Base-by-base conservation (phyloP, 257 asterid genomes). In the Eucommia ulmoides region DNA sequence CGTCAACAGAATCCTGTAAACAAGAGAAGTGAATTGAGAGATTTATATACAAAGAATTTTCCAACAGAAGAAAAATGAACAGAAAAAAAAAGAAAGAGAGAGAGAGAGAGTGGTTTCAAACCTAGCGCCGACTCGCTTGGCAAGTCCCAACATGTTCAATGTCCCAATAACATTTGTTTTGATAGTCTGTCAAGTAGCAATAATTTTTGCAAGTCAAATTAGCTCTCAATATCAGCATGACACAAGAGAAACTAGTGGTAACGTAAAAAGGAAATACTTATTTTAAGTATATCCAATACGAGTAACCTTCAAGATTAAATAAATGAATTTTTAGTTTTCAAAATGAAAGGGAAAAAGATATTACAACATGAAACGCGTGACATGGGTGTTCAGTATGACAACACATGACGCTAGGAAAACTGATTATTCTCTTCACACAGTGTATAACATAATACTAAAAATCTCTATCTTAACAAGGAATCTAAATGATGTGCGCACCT, bases 81-180 rank as follows among this genome's bases (percentile, higher is more conserved):
- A 42, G 19, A 57, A 14, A 57, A 0, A 22, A 10, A 22, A 7
- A 24, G 14, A 14, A 55, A 52, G 45, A 11, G 9, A 55, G 24
- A 10, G 22, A 51, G 33, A 20, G 23, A 23, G 33, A 1, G 14
- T 9, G 8, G 60, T 47, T 42, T 20, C 72, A 5, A 51, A 88
- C 97, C 97, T 80, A 18, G 95, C 93, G 57, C 97, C 95, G 21
- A 84, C 93, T 65, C 96, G 77, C 78, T 88, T 88, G 49, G 97
- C 94, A 57, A 88, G 97, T 56, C 97, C 97, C 45, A 88, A 63
- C 97, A 88, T 84, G 93, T 88, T 84, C 14, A 88, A 74, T 7
- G 97, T 88, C 59, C 97, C 97, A 22, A 84, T 83, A 1, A 88
- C 97, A 64, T 88, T 88, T 45, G 97, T 88, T 84, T 88, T 89